Evolutionary conservation across 441 rosid species (phyloP).

Genomic region (Oxalis stricta): DNA sequence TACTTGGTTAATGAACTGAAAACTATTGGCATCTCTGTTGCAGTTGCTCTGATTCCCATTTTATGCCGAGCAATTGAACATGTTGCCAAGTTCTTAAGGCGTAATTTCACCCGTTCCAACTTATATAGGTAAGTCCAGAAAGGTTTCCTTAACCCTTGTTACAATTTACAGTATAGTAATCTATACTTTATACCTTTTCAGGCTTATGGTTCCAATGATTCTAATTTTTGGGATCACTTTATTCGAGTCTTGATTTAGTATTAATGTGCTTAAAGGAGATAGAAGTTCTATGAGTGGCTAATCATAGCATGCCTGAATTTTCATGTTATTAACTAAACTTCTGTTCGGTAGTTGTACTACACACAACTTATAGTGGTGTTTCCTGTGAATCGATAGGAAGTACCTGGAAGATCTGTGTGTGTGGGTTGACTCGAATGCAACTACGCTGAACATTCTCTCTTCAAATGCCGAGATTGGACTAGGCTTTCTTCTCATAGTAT

Average conservation of each 20-base stretch:
- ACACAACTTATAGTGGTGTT: background rate
- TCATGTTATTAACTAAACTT: background rate
- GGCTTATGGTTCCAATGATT: too few species aligned
- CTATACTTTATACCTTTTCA: too few species aligned
- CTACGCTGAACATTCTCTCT: slow-evolving; percentile 77
- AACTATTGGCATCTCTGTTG: slow-evolving; percentile 10
- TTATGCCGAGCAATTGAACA: slow-evolving; percentile 65
- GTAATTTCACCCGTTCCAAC: slow-evolving; percentile 63
- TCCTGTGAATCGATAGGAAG: slow-evolving; percentile 36
- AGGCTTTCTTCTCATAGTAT: slow-evolving; percentile 66
- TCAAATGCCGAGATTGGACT: slow-evolving; percentile 88
- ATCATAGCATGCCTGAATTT: background rate
- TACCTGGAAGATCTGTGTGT: slow-evolving; percentile 90
- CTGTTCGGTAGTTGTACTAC: background rate
- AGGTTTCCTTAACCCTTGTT: background rate
- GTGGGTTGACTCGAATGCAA: slow-evolving; percentile 87
- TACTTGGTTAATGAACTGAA: background rate
- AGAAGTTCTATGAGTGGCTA: too few species aligned
- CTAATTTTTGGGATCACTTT: too few species aligned
- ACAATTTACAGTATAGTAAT: too few species aligned
- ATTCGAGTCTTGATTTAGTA: too few species aligned
- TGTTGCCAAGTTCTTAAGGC: slow-evolving; percentile 79
- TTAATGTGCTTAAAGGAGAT: too few species aligned
- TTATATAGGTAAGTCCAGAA: slow-evolving; percentile 70
- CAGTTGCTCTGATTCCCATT: slow-evolving; percentile 91